phyloP scores from a whole-genome alignment of 345 rosid species.

The Eucalyptus guilfoylei region DNA sequence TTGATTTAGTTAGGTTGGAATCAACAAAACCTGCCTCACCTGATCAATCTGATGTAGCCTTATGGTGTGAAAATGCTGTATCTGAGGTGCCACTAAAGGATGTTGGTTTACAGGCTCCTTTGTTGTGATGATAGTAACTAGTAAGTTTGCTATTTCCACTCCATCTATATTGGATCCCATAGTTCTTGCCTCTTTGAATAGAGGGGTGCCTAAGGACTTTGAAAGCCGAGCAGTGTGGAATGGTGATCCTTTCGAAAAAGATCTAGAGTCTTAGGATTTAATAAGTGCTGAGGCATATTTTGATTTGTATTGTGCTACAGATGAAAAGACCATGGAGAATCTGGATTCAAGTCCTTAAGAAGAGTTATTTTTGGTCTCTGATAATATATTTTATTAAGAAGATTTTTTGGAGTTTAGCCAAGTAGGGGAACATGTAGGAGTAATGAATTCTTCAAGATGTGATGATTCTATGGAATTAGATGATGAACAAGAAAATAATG shows the following conservation, averaged over 20 bases:
- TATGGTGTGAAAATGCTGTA: slow-evolving; percentile 10
- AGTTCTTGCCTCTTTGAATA: neutral
- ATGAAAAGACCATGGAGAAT: neutral
- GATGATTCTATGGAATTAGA: neutral
- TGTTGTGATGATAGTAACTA: neutral
- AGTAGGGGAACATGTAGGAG: neutral
- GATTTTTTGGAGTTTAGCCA: neutral
- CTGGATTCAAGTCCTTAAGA: neutral
- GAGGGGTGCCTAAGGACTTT: too few relatives aligned
- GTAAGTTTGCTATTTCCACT: neutral
- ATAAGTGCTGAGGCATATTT: neutral
- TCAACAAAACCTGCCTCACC: slow-evolving; percentile 1
- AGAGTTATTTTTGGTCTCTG: neutral
- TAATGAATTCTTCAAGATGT: neutral
- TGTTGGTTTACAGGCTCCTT: neutral
- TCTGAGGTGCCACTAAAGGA: neutral
- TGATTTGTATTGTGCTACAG: neutral
- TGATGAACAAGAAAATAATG: neutral
- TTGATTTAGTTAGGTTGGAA: slow-evolving; percentile 1
- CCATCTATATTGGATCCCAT: neutral
- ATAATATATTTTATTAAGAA: neutral
- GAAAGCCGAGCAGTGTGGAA: neutral
- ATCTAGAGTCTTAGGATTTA: neutral
- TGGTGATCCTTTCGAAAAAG: neutral
- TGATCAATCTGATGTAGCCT: slow-evolving; percentile 1